Evolutionary conservation across 306 rosid genomes (phyloP), one percentile per base, ranked within the genome.

Genomic region (Dalbergia oliveri): DNA sequence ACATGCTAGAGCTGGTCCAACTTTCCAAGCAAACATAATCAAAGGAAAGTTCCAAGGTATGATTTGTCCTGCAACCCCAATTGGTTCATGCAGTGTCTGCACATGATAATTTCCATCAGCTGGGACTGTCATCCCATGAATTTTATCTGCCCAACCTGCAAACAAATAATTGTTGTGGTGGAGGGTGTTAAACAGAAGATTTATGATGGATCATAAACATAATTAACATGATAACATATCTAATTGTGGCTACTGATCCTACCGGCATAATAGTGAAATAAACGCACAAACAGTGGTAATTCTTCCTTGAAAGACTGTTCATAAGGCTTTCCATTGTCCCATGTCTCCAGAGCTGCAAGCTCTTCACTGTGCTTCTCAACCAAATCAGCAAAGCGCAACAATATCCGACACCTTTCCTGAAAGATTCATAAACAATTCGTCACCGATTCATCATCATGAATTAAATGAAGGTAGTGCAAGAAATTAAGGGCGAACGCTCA

Each of bases 1-100:
- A 83, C 95, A 88, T 10, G 99, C 99, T 70, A 94, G 85, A 58
- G 99, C 99, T 14, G 99, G 99, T 16, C 99, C 99, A 79, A 94
- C 97, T 89, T 94, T 94, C 97, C 97, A 94, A 54, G 92, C 93
- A 86, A 94, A 90, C 97, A 94, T 92, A 75, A 94, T 8, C 8
- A 94, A 88, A 72, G 99, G 99, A 78, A 94, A 94, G 84, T 94
- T 92, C 98, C 99, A 94, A 58, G 99, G 99, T 79, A 94, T 93
- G 13, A 94, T 94, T 83, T 94, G 99, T 39, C 99, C 99, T 13
- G 93, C 97, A 50, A 94, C 99, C 9, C 99, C 99, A 64, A 94
- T 88, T 75, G 99, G 99, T 74, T 94, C 99, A 15, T 93, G 99
- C 91, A 94, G 86, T 4, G 88, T 86, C 69, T 92, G 94, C 31